phyloP scores from a whole-genome alignment of 257 asterid species.

The Solanum phureja region DNA sequence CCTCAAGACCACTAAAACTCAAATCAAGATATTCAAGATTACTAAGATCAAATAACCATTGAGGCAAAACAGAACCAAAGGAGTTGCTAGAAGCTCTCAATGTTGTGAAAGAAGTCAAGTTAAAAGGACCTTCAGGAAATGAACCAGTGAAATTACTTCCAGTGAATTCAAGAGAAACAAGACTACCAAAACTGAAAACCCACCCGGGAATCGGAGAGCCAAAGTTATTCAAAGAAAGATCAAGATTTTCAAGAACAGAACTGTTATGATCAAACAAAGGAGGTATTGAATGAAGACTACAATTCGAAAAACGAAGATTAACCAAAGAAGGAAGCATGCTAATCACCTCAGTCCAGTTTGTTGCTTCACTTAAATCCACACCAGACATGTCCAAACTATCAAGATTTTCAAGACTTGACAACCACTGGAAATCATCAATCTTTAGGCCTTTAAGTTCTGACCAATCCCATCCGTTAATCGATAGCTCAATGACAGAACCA shows the following conservation, averaged over 20 bases:
- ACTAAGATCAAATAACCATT: conserved; percentile 34
- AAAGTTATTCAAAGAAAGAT: conserved; percentile 1
- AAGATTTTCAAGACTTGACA: neutral
- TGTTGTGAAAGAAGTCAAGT: conserved; percentile 16
- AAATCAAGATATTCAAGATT: conserved; percentile 10
- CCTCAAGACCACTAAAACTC: neutral
- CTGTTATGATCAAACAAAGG: neutral
- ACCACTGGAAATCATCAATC: neutral
- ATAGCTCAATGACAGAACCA: neutral
- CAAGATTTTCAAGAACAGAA: neutral
- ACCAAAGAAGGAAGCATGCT: neutral
- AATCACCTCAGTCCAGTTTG: conserved; percentile 4
- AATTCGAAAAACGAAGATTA: neutral
- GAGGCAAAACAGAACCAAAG: conserved; percentile 33
- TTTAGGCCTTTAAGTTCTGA: neutral
- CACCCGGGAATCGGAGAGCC: neutral
- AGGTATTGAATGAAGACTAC: neutral
- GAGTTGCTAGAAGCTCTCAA: conserved; percentile 26
- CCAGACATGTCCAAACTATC: neutral
- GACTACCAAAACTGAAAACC: neutral
- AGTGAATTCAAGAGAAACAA: conserved; percentile 13
- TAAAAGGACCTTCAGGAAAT: conserved; percentile 35
- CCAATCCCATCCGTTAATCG: neutral
- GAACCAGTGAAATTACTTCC: conserved; percentile 33
- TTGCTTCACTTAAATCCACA: neutral